phyloP scores from a whole-genome alignment of 2,329 filamentous ascomycete genomes.

The Xylariaceae sp. region DNA sequence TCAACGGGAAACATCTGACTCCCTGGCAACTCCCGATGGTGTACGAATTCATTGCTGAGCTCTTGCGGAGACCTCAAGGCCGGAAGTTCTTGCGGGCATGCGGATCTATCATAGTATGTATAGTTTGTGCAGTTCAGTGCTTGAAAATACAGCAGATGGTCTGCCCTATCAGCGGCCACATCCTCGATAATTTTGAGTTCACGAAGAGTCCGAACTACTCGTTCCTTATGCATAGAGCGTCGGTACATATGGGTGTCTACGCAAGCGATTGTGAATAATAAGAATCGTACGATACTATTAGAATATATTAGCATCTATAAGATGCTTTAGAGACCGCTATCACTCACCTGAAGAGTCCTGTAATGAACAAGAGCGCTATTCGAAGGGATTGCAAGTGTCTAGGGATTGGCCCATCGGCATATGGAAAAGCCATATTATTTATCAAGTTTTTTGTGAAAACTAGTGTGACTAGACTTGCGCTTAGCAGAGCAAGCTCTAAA shows the following conservation, averaged over 20 bases:
- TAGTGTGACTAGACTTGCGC: conserved; percentile 19
- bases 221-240: too few relatives aligned
- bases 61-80: too few relatives aligned
- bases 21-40: too few relatives aligned
- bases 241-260: conserved; percentile 22
- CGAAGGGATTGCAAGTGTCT: background rate
- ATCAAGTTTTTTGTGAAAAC: background rate
- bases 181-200: too few relatives aligned
- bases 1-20: too few relatives aligned
- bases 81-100: too few relatives aligned
- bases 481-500: conserved; percentile 12
- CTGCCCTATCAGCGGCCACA: too few relatives aligned
- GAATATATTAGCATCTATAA: background rate
- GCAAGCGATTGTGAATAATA: conserved; percentile 18
- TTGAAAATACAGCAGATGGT: too few relatives aligned
- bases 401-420: background rate
- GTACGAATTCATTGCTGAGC: too few relatives aligned
- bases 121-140: too few relatives aligned
- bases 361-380: conserved; percentile 1
- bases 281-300: conserved; percentile 13
- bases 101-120: too few relatives aligned
- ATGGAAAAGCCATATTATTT: background rate
- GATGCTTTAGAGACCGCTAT: background rate
- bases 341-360: conserved; percentile 16
- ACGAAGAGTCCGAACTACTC: too few relatives aligned